Evolutionary conservation across 2,329 filamentous ascomycete species (phyloP).

Genomic region (Aspergillus persii): DNA sequence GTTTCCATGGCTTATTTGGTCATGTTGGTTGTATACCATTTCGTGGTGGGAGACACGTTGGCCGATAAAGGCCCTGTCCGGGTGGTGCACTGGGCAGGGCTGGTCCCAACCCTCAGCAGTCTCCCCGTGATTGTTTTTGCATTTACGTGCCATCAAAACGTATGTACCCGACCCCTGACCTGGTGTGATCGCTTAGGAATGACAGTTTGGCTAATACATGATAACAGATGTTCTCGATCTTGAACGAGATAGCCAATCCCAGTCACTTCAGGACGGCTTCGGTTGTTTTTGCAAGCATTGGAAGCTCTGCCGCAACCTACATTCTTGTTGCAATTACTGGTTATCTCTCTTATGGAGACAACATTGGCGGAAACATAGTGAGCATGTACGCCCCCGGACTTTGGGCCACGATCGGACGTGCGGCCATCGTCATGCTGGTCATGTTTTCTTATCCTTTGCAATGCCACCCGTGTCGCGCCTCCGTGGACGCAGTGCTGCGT

Average conservation of each 20-base stretch:
- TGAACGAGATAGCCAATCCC: constrained; percentile 90
- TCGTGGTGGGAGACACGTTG: constrained; percentile 71
- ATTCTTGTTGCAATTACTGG: constrained; percentile 90
- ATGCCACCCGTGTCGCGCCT: constrained; percentile 94
- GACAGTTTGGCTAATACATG: constrained; percentile 1
- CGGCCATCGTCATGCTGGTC: constrained; percentile 92
- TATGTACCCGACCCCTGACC: constrained; percentile 43
- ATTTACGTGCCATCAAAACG: constrained; percentile 99
- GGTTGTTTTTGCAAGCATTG: constrained; percentile 81
- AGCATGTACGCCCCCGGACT: constrained; percentile 80
- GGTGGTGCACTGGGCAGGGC: constrained; percentile 73
- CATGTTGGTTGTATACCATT: constrained; percentile 90
- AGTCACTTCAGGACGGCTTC: constrained; percentile 73
- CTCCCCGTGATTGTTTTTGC: constrained; percentile 96
- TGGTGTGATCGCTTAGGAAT: not conserved
- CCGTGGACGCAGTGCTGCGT: constrained; percentile 86
- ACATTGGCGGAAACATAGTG: constrained; percentile 87
- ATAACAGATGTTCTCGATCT: constrained; percentile 89
- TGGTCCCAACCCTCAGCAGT: constrained; percentile 75
- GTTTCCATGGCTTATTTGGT: constrained; percentile 94
- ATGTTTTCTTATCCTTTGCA: constrained; percentile 96
- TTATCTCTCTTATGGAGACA: constrained; percentile 91
- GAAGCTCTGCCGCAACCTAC: constrained; percentile 82
- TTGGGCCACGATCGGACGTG: constrained; percentile 86
- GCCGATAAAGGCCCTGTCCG: constrained; percentile 72